phyloP scores from a whole-genome alignment of 1,139 yeast species.

The Suhomyces panamericanus region DNA sequence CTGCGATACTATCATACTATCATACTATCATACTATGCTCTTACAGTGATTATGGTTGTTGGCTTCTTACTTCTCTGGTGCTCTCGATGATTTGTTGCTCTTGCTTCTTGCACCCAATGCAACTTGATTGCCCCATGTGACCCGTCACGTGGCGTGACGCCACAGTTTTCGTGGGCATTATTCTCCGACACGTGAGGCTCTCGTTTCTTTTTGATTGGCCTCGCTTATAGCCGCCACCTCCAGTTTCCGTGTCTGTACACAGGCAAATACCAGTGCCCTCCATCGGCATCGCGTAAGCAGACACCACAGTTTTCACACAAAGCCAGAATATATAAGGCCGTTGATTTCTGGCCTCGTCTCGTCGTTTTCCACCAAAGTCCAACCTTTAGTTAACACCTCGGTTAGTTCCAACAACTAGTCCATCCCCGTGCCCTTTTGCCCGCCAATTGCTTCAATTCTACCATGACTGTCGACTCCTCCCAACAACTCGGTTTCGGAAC shows the following conservation, averaged over 20 bases:
- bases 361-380: constrained; percentile 10
- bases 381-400: constrained; percentile 11
- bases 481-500: constrained; percentile 61
- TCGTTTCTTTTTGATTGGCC: constrained; percentile 4
- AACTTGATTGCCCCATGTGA: background rate
- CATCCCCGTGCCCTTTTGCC: background rate
- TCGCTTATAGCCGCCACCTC: constrained; percentile 4
- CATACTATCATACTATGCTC: too few relatives aligned
- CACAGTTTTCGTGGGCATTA: constrained; percentile 3
- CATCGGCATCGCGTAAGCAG: constrained; percentile 8
- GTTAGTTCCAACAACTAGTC: constrained; percentile 14
- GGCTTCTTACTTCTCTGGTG: too few relatives aligned
- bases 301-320: constrained; percentile 10
- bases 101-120: constrained; percentile 1
- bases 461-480: constrained; percentile 15
- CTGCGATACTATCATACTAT: too few relatives aligned
- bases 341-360: background rate
- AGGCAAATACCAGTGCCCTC: constrained; percentile 3
- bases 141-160: constrained; percentile 1
- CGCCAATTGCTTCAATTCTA: background rate
- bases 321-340: constrained; percentile 1
- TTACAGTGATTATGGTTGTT: too few relatives aligned
- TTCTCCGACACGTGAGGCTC: constrained; percentile 8
- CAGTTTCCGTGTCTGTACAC: background rate
- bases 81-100: too few relatives aligned